These are phyloP conservation scores for Melaleuca alternifolia DNA, from an alignment of 345 rosid species.

Conservation along the genomic window DNA sequence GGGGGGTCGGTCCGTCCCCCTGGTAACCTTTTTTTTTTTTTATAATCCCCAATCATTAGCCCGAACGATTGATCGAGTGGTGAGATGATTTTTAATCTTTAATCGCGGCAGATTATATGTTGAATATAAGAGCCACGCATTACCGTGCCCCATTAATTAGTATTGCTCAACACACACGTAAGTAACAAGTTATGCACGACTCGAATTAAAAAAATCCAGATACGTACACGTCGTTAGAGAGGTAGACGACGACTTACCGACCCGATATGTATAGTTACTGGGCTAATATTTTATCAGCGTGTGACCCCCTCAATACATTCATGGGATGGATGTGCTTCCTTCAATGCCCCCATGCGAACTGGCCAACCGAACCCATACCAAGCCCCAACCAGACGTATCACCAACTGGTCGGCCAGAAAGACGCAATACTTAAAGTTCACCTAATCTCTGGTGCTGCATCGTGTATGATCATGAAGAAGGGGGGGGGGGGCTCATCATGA, in stretches of 20 bases:
- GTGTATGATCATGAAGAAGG: background rate
- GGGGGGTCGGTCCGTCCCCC: no score
- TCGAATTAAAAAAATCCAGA: no score
- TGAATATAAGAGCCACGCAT: background rate
- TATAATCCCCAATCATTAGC: background rate
- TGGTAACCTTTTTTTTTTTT: no score
- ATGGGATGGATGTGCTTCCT: background rate
- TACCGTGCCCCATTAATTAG: no score
- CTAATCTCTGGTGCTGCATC: background rate
- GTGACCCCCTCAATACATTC: no score
- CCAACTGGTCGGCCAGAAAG: background rate
- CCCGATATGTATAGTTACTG: background rate
- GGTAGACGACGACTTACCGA: background rate
- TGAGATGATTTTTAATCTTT: background rate
- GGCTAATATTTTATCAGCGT: background rate
- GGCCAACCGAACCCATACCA: background rate
- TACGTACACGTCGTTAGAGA: no score
- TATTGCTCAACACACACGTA: background rate
- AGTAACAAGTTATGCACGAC: no score
- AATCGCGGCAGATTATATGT: background rate
- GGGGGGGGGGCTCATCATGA: background rate
- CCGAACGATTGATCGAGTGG: no score
- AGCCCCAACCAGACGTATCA: background rate
- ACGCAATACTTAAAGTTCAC: background rate
- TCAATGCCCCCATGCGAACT: background rate